Base-by-base conservation (phyloP, 768 basidiomycete species). In the Candolleomyces eurysporus region DNA sequence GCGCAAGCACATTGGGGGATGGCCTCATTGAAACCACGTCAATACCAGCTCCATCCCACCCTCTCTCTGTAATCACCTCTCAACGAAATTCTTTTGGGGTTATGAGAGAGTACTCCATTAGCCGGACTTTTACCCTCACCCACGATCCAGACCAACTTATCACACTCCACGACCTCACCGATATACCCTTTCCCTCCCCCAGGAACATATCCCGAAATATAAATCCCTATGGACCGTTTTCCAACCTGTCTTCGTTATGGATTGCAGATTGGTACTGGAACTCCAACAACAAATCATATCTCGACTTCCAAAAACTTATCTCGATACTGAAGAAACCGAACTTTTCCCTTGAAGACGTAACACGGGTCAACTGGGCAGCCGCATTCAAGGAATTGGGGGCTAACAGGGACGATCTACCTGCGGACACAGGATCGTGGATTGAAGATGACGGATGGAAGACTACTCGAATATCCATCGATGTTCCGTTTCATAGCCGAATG, bases 401-500 rank as follows among this genome's bases (percentile, higher is more conserved):
- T 3, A 58, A 58, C 17, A 43, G 31, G 22, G 45, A 39, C 21
- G 48, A 46, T 17, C 26, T 49, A 4, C 39, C 53, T 36, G 53
- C 5, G 5, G 53, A 32, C 13, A 8, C 5, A 31, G 53, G 30
- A 4, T 14, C 53, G 4, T 55, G 53, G 53, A 55, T 55, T 30
- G 30, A 55, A 36, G 53, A 55, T n/a, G 53, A 55, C 30, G 53
- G 53, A 3, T 55, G 53, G 53, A 32, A 55, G 39, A 32, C 53
- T 14, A 42, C 53, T 5, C 32, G 4, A 5, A 39, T 55, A 31
- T 32, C 16, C 30, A 32, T 55, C 39, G 30, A 55, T 10, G 39
- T 55, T 10, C 53, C 53, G 3, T 55, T 55, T 30, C 53, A 55
- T 40, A 36, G 9, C 31, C 3, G 53, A n/a, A 55, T 42, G 53